Conservation (phyloP, 768 basidiomycete genomes). For the Chalciporus piperatus region DNA sequence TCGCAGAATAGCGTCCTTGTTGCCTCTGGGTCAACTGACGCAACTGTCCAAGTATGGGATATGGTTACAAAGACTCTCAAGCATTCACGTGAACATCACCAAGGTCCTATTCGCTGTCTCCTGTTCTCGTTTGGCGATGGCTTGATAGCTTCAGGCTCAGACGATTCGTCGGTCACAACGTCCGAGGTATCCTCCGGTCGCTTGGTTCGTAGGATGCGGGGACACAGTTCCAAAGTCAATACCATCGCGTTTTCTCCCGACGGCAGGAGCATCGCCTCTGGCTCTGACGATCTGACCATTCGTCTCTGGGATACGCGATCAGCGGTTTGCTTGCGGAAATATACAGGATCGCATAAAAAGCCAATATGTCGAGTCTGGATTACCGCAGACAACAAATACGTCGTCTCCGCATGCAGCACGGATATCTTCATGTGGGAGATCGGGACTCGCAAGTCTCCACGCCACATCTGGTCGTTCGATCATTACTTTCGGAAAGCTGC, state of each 20-base stretch:
- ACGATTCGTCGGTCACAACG: constrained; percentile 11
- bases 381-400: constrained; percentile 12
- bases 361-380: constrained; percentile 16
- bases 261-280: constrained; percentile 15
- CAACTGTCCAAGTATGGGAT: constrained; percentile 18
- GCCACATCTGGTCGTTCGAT: constrained; percentile 14
- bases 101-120: constrained; percentile 14
- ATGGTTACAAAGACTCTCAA: constrained; percentile 1
- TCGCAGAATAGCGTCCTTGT: constrained; percentile 8
- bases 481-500: constrained; percentile 6
- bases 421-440: constrained; percentile 15
- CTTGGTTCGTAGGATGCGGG: constrained; percentile 10
- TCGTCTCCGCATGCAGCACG: constrained; percentile 14
- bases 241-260: constrained; percentile 23
- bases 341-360: constrained; percentile 13
- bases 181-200: constrained; percentile 11
- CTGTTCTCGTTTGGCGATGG: constrained; percentile 16
- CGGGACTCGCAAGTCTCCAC: constrained; percentile 5
- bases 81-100: constrained; percentile 12
- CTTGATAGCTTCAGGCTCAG: constrained; percentile 15
- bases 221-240: constrained; percentile 17
- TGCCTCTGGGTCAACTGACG: constrained; percentile 15
- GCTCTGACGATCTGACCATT: constrained; percentile 19
- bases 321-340: constrained; percentile 16
- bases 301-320: constrained; percentile 25